These are phyloP conservation scores for Gossypium trilobum DNA, from an alignment of 441 rosid genomes.

Conservation along the genomic window DNA sequence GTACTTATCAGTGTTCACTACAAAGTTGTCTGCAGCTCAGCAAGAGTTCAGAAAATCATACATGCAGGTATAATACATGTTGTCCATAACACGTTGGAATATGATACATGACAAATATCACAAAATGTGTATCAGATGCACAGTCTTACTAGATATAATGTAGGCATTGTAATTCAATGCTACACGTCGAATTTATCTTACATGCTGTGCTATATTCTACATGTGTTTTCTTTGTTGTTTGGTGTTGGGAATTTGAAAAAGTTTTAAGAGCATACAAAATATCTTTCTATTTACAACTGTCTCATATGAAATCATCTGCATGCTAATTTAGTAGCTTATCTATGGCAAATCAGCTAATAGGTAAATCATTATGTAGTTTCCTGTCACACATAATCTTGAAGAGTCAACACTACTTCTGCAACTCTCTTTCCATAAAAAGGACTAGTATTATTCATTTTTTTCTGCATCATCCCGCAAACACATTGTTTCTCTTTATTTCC, in stretches of 20 bases:
- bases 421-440: not conserved
- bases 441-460: not conserved
- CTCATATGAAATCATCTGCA: not conserved
- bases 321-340: not conserved
- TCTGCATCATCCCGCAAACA: not conserved
- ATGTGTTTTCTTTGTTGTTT: not conserved
- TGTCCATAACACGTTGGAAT: not conserved
- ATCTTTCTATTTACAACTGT: not conserved
- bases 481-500: not conserved
- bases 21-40: conserved; percentile 57
- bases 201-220: not conserved
- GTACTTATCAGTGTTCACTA: conserved; percentile 54
- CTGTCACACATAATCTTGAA: not conserved
- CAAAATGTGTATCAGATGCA: not conserved
- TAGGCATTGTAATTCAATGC: not conserved
- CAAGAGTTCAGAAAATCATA: conserved; percentile 63
- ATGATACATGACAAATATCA: not conserved
- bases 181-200: not conserved
- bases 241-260: not conserved
- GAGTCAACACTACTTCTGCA: not conserved
- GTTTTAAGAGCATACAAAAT: not conserved
- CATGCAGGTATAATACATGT: conserved; percentile 41
- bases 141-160: not conserved
- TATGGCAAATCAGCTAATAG: not conserved
- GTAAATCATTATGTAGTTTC: not conserved